These are phyloP conservation scores for Chalciporus sp. DNA, from an alignment of 1,284 basidiomycete species.

Conservation along the genomic window DNA sequence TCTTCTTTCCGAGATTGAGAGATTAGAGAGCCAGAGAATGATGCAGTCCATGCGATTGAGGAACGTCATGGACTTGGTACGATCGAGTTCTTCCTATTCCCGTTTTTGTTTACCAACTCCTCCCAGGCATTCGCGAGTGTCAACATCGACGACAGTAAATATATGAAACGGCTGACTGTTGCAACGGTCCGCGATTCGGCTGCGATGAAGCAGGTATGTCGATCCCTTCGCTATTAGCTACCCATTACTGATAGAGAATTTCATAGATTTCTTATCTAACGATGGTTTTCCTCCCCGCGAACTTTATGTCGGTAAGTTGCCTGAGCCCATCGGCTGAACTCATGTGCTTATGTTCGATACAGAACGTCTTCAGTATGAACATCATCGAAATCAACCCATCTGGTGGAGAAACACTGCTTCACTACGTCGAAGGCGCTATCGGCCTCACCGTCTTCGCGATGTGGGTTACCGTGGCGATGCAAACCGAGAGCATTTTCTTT, in stretches of 20 bases:
- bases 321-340: background rate
- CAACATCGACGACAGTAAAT: constrained; percentile 50
- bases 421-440: constrained; percentile 44
- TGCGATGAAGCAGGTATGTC: constrained; percentile 53
- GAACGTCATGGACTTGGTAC: constrained; percentile 57
- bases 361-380: constrained; percentile 29
- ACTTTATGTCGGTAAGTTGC: constrained; percentile 50
- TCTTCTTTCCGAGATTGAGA: constrained; percentile 47
- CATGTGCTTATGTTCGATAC: background rate
- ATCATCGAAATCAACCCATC: background rate
- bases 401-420: background rate
- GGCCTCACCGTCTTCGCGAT: constrained; percentile 47
- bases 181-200: constrained; percentile 49
- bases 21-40: constrained; percentile 43
- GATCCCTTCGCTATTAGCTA: constrained; percentile 10
- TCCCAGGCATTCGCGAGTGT: constrained; percentile 50
- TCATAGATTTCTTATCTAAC: constrained; percentile 49
- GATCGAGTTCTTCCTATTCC: constrained; percentile 14
- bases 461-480: constrained; percentile 42
- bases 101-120: background rate
- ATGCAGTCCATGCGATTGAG: constrained; percentile 51
- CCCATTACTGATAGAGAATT: background rate
- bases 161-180: constrained; percentile 49
- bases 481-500: constrained; percentile 29
- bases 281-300: constrained; percentile 58